phyloP scores from a whole-genome alignment of 83 land plant species.

The Picea mariana region DNA sequence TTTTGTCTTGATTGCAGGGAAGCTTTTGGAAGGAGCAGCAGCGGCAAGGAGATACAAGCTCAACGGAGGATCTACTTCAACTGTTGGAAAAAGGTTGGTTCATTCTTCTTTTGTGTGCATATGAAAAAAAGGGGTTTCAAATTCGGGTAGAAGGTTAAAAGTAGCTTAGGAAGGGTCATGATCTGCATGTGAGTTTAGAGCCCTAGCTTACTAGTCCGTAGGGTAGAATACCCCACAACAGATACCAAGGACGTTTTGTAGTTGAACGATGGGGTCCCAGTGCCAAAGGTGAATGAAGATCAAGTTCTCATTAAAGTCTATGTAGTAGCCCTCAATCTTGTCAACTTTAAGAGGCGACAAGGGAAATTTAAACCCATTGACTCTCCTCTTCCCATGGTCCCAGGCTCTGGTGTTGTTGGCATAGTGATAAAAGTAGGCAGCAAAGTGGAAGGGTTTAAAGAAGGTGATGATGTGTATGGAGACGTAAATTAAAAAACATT shows the following conservation, averaged over 20 bases:
- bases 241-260: constrained; percentile 54
- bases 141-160: no score
- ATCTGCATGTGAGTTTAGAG: no score
- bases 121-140: no score
- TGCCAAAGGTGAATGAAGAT: constrained; percentile 62
- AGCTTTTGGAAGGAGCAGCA: no score
- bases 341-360: constrained; percentile 70
- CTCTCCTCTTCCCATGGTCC: constrained; percentile 89
- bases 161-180: no score
- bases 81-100: no score
- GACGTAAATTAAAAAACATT: constrained; percentile 81
- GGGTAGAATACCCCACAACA: no score
- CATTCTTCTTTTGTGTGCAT: no score
- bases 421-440: constrained; percentile 86
- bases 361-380: constrained; percentile 89
- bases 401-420: constrained; percentile 93
- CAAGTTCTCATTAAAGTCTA: constrained; percentile 73
- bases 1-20: no score
- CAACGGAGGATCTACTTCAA: no score
- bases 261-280: constrained; percentile 38
- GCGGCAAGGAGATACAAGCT: no score
- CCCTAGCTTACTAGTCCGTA: no score
- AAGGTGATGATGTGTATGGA: constrained; percentile 97
- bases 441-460: constrained; percentile 71
- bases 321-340: constrained; percentile 82